Evolutionary conservation across 345 rosid species (phyloP).

Genomic region (Moricandia moricandioides): DNA sequence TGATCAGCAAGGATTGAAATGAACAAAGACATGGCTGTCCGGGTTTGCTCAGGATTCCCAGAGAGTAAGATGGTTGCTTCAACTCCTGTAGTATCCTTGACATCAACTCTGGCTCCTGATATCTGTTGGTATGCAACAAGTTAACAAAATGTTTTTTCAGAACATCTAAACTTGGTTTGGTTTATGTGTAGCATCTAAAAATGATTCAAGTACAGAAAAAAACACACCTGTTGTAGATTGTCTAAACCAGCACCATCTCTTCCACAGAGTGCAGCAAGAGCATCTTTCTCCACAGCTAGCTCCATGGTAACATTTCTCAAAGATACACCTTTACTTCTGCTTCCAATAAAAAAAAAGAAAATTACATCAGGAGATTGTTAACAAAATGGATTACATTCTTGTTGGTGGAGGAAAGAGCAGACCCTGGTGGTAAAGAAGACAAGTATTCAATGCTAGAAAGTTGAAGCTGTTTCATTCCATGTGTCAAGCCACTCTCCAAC

Average conservation of each 20-base stretch:
- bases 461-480: slow-evolving; percentile 37
- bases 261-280: slow-evolving; percentile 48
- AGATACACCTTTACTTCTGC: slow-evolving; percentile 41
- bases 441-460: slow-evolving; percentile 25
- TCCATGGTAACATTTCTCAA: slow-evolving; percentile 54
- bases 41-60: slow-evolving; percentile 56
- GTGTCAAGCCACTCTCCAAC: slow-evolving; percentile 23
- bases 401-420: no score
- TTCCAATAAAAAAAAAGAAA: slow-evolving; percentile 5
- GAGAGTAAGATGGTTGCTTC: slow-evolving; percentile 52
- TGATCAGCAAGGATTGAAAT: slow-evolving; percentile 29
- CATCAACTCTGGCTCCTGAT: slow-evolving; percentile 60
- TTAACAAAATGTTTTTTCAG: neutral
- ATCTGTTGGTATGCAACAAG: slow-evolving; percentile 39
- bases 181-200: neutral
- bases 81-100: slow-evolving; percentile 45
- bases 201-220: neutral
- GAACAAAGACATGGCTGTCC: slow-evolving; percentile 49
- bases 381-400: neutral
- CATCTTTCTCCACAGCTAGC: slow-evolving; percentile 43
- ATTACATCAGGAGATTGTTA: neutral
- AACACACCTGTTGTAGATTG: slow-evolving; percentile 55
- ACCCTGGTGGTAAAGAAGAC: slow-evolving; percentile 24
- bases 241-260: slow-evolving; percentile 57
- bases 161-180: neutral